These are phyloP conservation scores for Cymbopogon flexuosus DNA, from an alignment of 202 grass and related monocot genomes.

Conservation along the genomic window DNA sequence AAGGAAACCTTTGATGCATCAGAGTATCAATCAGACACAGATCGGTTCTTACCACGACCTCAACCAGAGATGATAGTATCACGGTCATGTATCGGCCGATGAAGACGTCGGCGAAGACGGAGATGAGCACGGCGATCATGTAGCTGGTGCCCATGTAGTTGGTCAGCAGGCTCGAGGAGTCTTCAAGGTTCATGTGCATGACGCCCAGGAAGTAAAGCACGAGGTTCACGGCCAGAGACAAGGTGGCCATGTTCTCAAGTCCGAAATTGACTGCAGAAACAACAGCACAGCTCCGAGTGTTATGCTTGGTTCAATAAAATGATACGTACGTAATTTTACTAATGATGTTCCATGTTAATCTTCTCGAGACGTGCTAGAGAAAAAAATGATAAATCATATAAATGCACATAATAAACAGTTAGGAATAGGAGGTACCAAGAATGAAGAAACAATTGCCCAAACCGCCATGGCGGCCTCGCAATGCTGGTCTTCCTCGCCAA, in stretches of 20 bases:
- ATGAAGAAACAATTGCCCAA: constrained; percentile 44
- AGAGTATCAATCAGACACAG: too few relatives aligned
- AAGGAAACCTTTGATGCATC: too few relatives aligned
- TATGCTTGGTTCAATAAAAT: background rate
- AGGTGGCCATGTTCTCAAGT: constrained; percentile 43
- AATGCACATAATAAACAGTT: background rate
- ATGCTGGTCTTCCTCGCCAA: constrained; percentile 49
- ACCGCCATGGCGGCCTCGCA: constrained; percentile 49
- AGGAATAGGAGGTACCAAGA: constrained; percentile 19
- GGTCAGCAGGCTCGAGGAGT: constrained; percentile 44
- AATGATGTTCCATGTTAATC: background rate
- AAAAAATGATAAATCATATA: background rate
- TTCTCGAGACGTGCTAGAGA: background rate
- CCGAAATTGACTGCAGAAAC: constrained; percentile 37
- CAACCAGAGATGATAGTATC: constrained; percentile 38
- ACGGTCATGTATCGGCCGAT: constrained; percentile 52
- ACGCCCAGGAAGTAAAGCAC: constrained; percentile 40
- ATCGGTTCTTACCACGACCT: constrained; percentile 15
- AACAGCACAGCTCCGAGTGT: background rate
- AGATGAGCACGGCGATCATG: constrained; percentile 51
- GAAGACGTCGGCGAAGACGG: constrained; percentile 52
- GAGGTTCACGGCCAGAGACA: constrained; percentile 56
- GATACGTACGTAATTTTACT: too few relatives aligned
- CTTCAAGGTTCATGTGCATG: constrained; percentile 43
- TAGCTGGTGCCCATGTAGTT: constrained; percentile 66